Base-by-base conservation (phyloP, 495 filamentous ascomycete species). In the Xylaria intraflava region DNA sequence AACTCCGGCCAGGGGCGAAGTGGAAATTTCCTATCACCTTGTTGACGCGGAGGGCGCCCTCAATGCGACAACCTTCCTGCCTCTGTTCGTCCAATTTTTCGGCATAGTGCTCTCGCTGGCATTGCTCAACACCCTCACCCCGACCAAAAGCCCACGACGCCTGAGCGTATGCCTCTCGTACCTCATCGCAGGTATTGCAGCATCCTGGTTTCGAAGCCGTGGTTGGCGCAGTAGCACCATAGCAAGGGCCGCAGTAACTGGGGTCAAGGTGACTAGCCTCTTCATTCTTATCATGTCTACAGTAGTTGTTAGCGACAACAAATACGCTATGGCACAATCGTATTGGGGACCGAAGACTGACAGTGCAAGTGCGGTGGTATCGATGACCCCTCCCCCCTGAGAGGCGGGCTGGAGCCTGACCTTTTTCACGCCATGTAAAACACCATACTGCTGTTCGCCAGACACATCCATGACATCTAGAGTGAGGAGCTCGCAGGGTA, bases 11-110 rank as follows among this genome's bases (percentile, higher is more conserved):
- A 1, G 93, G 94, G 1, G 93, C 94, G 61, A 99, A 87, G 72
- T 99, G 93, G 81, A 99, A 99, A 72, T 99, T 99, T 39, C 93
- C 93, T 49, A 97, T 78, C 2, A 99, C 93, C 67, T 98, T 99
- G 75, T 97, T 99, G 40, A 99, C 93, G 26, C 88, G 86, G 55
- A 99, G 78, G 11, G 83, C 85, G 53, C 93, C 93, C 61, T 96
- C 91, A 54, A 99, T 86, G 24, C 95, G 89, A 69, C 93, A 99
- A 24, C 93, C 93, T 66, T 99, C 94, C 14, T 83, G 77, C 22
- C 90, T 82, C 72, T 96, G 91, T 51, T 82, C 83, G 62, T 92
- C 86, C 39, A 99, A 75, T 50, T 84, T 83, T 66, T 96, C 86
- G 49, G 79, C 77, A 66, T 96, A 99, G 67, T 95, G 90, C 69